phyloP scores from a whole-genome alignment of 148 eudicot genomes.

The Fallopia convolvulus region DNA sequence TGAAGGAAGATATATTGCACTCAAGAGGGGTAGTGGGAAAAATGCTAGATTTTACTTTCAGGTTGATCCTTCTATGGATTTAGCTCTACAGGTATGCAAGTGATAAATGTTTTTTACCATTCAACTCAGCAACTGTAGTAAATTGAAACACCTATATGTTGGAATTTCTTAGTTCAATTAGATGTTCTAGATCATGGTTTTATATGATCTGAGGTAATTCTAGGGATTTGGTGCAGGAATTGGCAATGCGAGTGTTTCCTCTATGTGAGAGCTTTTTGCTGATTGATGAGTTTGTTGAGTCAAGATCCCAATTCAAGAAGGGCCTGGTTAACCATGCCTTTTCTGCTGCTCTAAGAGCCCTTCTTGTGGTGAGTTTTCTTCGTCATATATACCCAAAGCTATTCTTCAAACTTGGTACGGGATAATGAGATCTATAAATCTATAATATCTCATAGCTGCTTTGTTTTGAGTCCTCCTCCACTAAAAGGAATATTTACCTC shows the following conservation, averaged over 20 bases:
- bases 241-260: constrained; percentile 71
- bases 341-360: constrained; percentile 86
- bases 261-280: constrained; percentile 77
- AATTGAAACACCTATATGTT: neutral
- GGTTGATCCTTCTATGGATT: constrained; percentile 95
- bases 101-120: neutral
- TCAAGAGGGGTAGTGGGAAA: constrained; percentile 46
- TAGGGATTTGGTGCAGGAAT: constrained; percentile 49
- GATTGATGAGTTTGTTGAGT: constrained; percentile 83
- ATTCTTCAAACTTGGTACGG: neutral
- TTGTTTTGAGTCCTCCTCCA: neutral
- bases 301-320: constrained; percentile 86
- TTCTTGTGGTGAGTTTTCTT: constrained; percentile 49
- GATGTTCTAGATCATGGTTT: neutral
- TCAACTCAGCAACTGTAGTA: neutral
- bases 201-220: neutral
- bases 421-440: neutral
- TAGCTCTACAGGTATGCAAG: constrained; percentile 73
- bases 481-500: neutral
- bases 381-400: neutral
- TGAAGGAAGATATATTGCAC: constrained; percentile 83
- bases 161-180: neutral
- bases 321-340: constrained; percentile 98
- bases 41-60: constrained; percentile 43
- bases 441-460: neutral